These are phyloP conservation scores for Cladosporium sp. DNA, from an alignment of 2,329 filamentous ascomycete genomes.

Conservation along the genomic window DNA sequence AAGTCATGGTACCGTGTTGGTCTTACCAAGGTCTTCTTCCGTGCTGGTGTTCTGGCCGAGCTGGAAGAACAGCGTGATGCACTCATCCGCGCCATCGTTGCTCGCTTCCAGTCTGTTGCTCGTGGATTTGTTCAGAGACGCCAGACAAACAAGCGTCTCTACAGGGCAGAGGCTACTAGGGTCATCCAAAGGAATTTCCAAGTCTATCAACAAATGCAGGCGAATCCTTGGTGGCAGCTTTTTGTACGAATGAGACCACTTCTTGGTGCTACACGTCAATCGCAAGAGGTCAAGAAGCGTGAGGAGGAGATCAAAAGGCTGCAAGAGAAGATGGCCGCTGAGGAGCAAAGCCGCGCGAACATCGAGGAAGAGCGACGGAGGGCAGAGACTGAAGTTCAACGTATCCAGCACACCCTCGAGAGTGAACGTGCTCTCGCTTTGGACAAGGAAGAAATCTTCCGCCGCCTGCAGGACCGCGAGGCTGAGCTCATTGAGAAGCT, in stretches of 20 bases:
- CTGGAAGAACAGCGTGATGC: slow-evolving; percentile 92
- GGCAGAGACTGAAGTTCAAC: slow-evolving; percentile 79
- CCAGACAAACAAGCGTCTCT: slow-evolving; percentile 86
- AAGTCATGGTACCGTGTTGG: slow-evolving; percentile 85
- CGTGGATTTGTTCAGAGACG: slow-evolving; percentile 85
- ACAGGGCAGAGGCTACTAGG: slow-evolving; percentile 87
- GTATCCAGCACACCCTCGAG: slow-evolving; percentile 89
- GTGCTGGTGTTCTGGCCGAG: slow-evolving; percentile 91
- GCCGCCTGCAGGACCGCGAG: slow-evolving; percentile 88
- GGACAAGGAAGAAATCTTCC: slow-evolving; percentile 99
- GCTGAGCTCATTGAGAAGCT: slow-evolving; percentile 90
- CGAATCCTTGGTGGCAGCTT: slow-evolving; percentile 96
- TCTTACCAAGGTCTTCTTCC: slow-evolving; percentile 96
- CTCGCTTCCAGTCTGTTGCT: slow-evolving; percentile 85
- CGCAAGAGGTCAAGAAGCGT: slow-evolving; percentile 87
- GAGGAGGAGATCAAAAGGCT: slow-evolving; percentile 90
- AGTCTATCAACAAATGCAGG: slow-evolving; percentile 81
- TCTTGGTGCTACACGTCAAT: slow-evolving; percentile 84
- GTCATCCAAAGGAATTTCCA: slow-evolving; percentile 95
- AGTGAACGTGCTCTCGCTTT: slow-evolving; percentile 92
- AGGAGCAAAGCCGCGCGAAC: slow-evolving; percentile 68
- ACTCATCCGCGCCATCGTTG: slow-evolving; percentile 90
- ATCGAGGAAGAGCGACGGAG: slow-evolving; percentile 89
- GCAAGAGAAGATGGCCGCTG: slow-evolving; percentile 75
- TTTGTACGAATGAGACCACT: slow-evolving; percentile 94